These are phyloP conservation scores for Rutidosis leptorrhynchoides DNA, from an alignment of 129 eudicot species.

Conservation along the genomic window DNA sequence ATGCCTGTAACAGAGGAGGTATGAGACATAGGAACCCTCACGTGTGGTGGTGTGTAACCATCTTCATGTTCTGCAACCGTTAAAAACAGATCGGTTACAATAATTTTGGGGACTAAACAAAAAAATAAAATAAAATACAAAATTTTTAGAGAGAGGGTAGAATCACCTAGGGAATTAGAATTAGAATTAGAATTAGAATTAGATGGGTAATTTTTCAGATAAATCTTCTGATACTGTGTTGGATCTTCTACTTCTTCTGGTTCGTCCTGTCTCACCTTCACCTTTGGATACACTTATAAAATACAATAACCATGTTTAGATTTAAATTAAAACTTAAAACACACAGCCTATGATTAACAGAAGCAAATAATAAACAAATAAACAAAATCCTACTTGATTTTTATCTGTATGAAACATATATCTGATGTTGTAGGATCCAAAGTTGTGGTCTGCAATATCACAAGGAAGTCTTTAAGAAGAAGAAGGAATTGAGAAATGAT, in stretches of 20 bases:
- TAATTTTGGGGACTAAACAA: background rate
- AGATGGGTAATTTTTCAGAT: slow-evolving; percentile 19
- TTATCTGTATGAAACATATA: background rate
- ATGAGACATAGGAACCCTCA: slow-evolving; percentile 36
- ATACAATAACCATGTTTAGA: slow-evolving; percentile 21
- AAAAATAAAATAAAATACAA: background rate
- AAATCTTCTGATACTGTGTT: slow-evolving; percentile 30
- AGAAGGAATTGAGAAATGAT: background rate
- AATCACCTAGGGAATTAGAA: slow-evolving; percentile 34
- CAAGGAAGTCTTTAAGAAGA: background rate
- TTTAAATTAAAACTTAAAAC: background rate
- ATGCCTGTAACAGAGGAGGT: slow-evolving; percentile 29
- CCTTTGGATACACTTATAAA: slow-evolving; percentile 69
- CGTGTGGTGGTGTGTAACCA: slow-evolving; percentile 38
- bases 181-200: slow-evolving; percentile 2
- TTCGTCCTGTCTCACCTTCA: slow-evolving; percentile 56
- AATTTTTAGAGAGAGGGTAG: background rate
- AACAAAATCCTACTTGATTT: slow-evolving; percentile 17
- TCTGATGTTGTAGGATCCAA: background rate
- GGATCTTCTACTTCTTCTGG: slow-evolving; percentile 10
- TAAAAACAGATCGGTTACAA: background rate
- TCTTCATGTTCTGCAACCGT: slow-evolving; percentile 30
- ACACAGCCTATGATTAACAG: slow-evolving; percentile 1
- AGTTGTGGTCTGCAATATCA: background rate
- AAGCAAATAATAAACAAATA: background rate